Evolutionary conservation across 1,284 basidiomycete species (phyloP), one percentile per base, ranked within the genome.

Genomic region (Boletus hoseneyae): DNA sequence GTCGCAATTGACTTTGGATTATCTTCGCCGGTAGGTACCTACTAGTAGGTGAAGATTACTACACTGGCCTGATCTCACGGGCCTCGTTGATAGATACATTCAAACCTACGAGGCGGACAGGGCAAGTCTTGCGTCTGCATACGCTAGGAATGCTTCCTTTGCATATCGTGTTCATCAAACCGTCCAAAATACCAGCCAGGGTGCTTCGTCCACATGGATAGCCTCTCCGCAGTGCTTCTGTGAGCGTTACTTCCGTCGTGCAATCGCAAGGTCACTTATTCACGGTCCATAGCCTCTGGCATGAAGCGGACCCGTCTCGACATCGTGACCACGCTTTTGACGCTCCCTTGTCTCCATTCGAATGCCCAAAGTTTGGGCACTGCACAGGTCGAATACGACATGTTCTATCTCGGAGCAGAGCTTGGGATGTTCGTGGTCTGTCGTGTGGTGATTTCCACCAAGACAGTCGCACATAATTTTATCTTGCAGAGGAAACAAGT

Each of bases 61-160:
- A 21, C 18, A 11, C 16, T 45, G 13, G n/a, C 33, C 47, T 56
- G 45, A 63, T 35, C 29, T 16, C 5, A 45, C 12, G 36, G 43
- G 21, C 41, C 16, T 40, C 27, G 35, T 36, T 40, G 35, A 32
- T 42, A 69, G 64, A 47, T 65, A 67, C 18, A 23, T 65, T 23
- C 64, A 66, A 48, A 67, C 51, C 6, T 66, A 68, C 41, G 64
- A 66, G 46, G 37, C 38, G 12, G 66, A 69, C 38, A 67, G 64
- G 33, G 58, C 61, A 35, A 61, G 57, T 41, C 67, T 66, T 41
- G 66, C 66, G 35, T 64, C 64, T 35, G 66, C 66, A n/a, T 66
- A 66, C 41, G 58, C 59, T 42, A 48, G 54, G 35, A 55, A 56
- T 5, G 63, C 65, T 16, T 66, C 65, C 38, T 66, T 68, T 16